Evolutionary conservation across 192 early-diverging fungal species (phyloP).

Genomic region (Spinellus fusiger): DNA sequence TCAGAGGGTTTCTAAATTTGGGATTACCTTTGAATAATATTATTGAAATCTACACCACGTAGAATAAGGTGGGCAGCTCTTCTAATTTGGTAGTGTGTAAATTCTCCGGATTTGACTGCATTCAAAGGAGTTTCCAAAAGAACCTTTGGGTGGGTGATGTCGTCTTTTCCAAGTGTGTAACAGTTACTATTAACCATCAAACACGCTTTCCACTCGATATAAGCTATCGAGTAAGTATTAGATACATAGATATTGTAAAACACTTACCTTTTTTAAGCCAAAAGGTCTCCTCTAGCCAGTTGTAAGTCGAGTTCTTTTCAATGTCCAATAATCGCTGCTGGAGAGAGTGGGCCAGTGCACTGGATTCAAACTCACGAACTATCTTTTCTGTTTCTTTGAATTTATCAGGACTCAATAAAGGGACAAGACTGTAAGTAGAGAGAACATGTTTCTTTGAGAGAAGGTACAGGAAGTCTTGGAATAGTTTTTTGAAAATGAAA

Average conservation of each 20-base stretch:
- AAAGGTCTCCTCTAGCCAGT: slow-evolving; percentile 67
- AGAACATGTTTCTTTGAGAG: slow-evolving; percentile 48
- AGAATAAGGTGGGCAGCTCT: slow-evolving; percentile 72
- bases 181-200: slow-evolving; percentile 87
- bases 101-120: slow-evolving; percentile 38
- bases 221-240: slow-evolving; percentile 39
- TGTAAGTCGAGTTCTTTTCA: slow-evolving; percentile 50
- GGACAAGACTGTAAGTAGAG: slow-evolving; percentile 53
- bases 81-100: slow-evolving; percentile 71
- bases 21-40: slow-evolving; percentile 55
- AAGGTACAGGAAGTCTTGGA: slow-evolving; percentile 58
- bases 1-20: background rate
- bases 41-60: slow-evolving; percentile 67
- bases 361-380: slow-evolving; percentile 41
- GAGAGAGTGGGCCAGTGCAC: slow-evolving; percentile 32
- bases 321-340: slow-evolving; percentile 60
- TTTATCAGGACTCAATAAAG: slow-evolving; percentile 45
- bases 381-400: slow-evolving; percentile 36
- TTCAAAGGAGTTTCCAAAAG: slow-evolving; percentile 24
- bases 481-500: slow-evolving; percentile 41
- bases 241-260: background rate
- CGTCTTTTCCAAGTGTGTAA: slow-evolving; percentile 68
- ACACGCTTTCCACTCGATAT: slow-evolving; percentile 75
- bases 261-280: slow-evolving; percentile 45
- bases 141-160: slow-evolving; percentile 46